Percentiles rank a stretch among this genome's conserved stretches.
Evolutionary conservation across 1,139 yeast genomes (phyloP).

Genomic region (Sugiyamaella pinicola): DNA sequence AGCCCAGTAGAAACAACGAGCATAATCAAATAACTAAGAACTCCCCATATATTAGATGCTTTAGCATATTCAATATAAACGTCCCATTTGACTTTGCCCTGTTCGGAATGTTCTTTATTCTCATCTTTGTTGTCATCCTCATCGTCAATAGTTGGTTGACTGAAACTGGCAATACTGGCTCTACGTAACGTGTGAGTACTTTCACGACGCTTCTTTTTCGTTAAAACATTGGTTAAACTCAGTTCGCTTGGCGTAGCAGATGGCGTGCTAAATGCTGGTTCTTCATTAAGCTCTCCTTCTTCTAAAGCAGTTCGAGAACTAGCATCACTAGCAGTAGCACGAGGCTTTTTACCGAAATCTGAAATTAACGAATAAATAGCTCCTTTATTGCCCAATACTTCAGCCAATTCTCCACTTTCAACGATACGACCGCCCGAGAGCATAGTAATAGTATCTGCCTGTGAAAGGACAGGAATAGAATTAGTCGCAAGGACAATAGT

Average conservation of each 20-base stretch:
- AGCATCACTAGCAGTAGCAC: conserved; percentile 26
- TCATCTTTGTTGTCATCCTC: conserved; percentile 36
- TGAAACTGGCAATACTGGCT: conserved; percentile 66
- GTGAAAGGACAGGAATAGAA: conserved; percentile 78
- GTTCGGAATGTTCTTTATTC: conserved; percentile 73
- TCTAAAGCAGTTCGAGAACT: conserved; percentile 25
- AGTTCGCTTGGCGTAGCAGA: conserved; percentile 22
- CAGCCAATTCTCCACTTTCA: conserved; percentile 74
- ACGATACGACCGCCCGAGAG: conserved; percentile 73
- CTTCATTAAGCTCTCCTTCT: conserved; percentile 11
- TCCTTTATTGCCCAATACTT: conserved; percentile 54
- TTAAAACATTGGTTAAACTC: conserved; percentile 3
- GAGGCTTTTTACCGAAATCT: conserved; percentile 67
- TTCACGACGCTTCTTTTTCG: conserved; percentile 34
- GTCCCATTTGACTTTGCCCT: conserved; percentile 91
- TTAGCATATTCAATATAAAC: conserved; percentile 81
- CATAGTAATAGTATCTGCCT: conserved; percentile 74
- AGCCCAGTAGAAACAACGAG: conserved; percentile 58
- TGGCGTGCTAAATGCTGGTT: conserved; percentile 17
- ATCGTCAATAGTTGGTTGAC: conserved; percentile 42
- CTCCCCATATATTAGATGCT: conserved; percentile 82
- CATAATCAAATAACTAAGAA: conserved; percentile 53
- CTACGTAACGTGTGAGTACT: conserved; percentile 58
- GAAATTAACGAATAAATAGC: conserved; percentile 65
- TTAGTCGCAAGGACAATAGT: conserved; percentile 87